These are phyloP conservation scores for Mycena chlorophos DNA, from an alignment of 768 basidiomycete species.

Conservation along the genomic window DNA sequence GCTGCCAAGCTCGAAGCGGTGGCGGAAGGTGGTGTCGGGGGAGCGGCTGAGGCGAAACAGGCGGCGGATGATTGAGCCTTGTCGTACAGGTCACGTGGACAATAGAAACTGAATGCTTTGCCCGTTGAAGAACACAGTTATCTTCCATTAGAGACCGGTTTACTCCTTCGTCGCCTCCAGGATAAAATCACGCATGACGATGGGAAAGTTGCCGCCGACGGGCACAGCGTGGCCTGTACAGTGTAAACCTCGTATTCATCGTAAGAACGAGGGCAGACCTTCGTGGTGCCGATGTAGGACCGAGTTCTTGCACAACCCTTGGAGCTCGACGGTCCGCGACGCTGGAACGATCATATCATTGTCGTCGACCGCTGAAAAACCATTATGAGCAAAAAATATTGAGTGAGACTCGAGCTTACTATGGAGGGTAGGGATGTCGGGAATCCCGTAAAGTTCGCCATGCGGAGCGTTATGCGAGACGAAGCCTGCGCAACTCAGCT, in stretches of 20 bases:
- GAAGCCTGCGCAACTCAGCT: conserved; percentile 10
- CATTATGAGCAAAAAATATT: not conserved
- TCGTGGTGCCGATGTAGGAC: conserved; percentile 17
- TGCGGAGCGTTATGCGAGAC: conserved; percentile 22
- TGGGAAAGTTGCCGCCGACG: conserved; percentile 19
- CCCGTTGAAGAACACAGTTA: too few species aligned
- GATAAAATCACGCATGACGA: conserved; percentile 21
- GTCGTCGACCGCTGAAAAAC: conserved; percentile 19
- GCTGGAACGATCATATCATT: conserved; percentile 19
- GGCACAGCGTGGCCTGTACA: conserved; percentile 22
- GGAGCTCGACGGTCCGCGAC: conserved; percentile 21
- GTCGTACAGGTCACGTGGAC: too few species aligned
- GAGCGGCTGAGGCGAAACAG: conserved; percentile 35
- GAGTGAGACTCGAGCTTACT: conserved; percentile 7
- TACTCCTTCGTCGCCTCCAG: conserved; percentile 14
- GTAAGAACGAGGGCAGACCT: conserved; percentile 9
- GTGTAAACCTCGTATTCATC: not conserved
- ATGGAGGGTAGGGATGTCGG: conserved; percentile 24
- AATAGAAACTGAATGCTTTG: too few species aligned
- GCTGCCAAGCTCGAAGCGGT: conserved; percentile 35
- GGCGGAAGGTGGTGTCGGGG: conserved; percentile 23
- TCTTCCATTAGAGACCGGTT: too few species aligned
- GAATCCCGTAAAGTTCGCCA: conserved; percentile 25
- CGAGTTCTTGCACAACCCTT: conserved; percentile 21
- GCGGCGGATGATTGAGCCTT: conserved; percentile 31